phyloP scores from a whole-genome alignment of 768 basidiomycete genomes.

The Holtermanniella nyarrowii region DNA sequence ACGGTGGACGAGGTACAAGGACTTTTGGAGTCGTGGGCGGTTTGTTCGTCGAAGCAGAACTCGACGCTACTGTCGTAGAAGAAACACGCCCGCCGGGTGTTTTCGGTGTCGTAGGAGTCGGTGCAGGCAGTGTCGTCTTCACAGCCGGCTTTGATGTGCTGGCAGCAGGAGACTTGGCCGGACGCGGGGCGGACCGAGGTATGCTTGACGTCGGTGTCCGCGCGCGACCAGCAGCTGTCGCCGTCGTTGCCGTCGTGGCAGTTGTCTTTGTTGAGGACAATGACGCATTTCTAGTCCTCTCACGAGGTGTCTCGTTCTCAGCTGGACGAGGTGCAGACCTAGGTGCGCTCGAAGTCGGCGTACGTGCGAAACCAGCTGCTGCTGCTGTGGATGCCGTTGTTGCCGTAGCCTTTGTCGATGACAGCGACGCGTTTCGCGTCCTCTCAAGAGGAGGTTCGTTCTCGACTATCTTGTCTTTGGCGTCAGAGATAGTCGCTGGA shows the following conservation, averaged over 20 bases:
- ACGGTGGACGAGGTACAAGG: background rate
- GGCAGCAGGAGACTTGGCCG: too few relatives aligned
- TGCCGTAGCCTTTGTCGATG: background rate
- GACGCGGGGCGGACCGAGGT: too few relatives aligned
- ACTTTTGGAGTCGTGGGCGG: background rate
- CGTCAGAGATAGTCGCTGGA: background rate
- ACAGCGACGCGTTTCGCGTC: too few relatives aligned
- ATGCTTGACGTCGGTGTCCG: background rate
- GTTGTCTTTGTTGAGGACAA: slow-evolving; percentile 12
- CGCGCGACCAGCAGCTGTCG: background rate
- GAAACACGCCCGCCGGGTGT: too few relatives aligned
- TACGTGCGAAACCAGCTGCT: background rate
- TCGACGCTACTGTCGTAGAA: too few relatives aligned
- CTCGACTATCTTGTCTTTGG: too few relatives aligned
- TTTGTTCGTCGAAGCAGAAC: background rate
- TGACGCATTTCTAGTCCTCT: slow-evolving; percentile 11
- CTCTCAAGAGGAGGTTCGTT: too few relatives aligned
- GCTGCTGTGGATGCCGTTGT: background rate
- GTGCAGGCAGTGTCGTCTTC: too few relatives aligned
- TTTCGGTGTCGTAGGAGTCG: too few relatives aligned
- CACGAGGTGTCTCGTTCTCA: too few relatives aligned
- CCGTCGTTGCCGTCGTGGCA: slow-evolving; percentile 7
- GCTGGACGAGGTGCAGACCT: too few relatives aligned
- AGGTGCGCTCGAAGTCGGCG: background rate
- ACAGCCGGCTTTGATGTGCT: too few relatives aligned